These are phyloP conservation scores for Leccinum cinnamomeum DNA, from an alignment of 1,284 basidiomycete species.

Conservation along the genomic window DNA sequence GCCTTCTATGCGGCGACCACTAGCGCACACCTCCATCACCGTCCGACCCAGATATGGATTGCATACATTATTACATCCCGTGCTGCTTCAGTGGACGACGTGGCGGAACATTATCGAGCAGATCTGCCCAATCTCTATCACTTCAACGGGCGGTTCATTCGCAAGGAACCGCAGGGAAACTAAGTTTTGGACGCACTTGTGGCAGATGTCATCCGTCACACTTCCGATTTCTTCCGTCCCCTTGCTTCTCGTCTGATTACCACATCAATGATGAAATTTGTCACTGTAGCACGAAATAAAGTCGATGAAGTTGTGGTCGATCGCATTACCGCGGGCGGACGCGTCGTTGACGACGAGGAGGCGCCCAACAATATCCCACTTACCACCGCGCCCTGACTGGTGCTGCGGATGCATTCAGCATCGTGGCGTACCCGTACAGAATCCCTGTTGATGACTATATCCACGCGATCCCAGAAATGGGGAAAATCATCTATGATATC, in stretches of 20 bases:
- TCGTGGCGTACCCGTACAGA: too few species aligned
- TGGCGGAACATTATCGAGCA: constrained; percentile 5
- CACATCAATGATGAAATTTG: too few species aligned
- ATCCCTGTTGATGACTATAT: constrained; percentile 18
- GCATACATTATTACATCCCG: constrained; percentile 33
- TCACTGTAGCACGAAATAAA: too few species aligned
- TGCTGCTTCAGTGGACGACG: constrained; percentile 35
- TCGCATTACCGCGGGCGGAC: too few species aligned
- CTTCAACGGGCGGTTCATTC: constrained; percentile 34
- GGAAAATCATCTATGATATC: background rate
- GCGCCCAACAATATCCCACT: too few species aligned
- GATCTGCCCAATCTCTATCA: constrained; percentile 22
- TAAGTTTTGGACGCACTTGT: constrained; percentile 30
- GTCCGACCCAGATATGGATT: constrained; percentile 27
- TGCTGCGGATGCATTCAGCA: too few species aligned
- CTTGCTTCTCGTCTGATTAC: constrained; percentile 26
- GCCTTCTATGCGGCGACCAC: constrained; percentile 22
- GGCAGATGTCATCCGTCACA: constrained; percentile 25
- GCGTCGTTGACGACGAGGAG: too few species aligned
- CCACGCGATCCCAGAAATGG: background rate
- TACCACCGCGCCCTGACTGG: too few species aligned
- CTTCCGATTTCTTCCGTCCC: constrained; percentile 16
- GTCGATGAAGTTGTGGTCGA: too few species aligned
- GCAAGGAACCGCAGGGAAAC: constrained; percentile 22
- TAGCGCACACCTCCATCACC: constrained; percentile 13